Percentiles rank a stretch among this genome's conserved stretches.
Conservation (phyloP, 192 early-diverging fungal genomes). For the Pilaira anomala region DNA sequence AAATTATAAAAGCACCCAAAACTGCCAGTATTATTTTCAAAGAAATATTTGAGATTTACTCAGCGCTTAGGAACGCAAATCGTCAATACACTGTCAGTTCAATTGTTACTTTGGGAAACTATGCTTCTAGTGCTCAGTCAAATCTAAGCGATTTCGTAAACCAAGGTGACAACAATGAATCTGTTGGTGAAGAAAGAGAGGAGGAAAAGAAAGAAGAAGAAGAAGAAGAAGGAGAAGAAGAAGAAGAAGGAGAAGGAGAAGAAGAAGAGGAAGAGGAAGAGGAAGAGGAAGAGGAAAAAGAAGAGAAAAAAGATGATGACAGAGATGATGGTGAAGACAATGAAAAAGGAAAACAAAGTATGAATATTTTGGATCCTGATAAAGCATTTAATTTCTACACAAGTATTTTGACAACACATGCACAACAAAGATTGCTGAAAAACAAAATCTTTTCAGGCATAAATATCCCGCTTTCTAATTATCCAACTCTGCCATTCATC, state of each 20-base stretch:
- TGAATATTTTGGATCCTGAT: conserved; percentile 6
- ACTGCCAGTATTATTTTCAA: conserved; percentile 11
- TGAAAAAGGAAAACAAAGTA: conserved; percentile 7
- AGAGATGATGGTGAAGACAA: background rate
- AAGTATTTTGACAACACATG: conserved; percentile 8
- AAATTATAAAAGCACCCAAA: conserved; percentile 13
- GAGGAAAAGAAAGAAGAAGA: conserved; percentile 7
- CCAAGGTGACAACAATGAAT: conserved; percentile 12
- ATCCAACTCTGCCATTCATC: conserved; percentile 13
- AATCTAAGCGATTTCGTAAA: conserved; percentile 13
- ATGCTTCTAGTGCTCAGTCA: conserved; percentile 9
- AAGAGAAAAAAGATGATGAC: background rate
- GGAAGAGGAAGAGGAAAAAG: background rate
- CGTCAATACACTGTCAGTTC: conserved; percentile 14
- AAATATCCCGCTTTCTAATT: conserved; percentile 14
- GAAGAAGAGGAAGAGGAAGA: background rate
- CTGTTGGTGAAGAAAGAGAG: conserved; percentile 10
- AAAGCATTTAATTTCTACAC: conserved; percentile 11
- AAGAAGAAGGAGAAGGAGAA: background rate
- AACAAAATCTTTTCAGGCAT: conserved; percentile 8
- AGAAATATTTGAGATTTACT: conserved; percentile 12
- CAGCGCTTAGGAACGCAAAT: conserved; percentile 10
- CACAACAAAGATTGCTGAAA: conserved; percentile 17
- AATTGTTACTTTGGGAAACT: conserved; percentile 12
- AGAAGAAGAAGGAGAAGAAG: background rate